These are phyloP conservation scores for Athelia psychrophila DNA, from an alignment of 1,284 basidiomycete species.

Conservation along the genomic window DNA sequence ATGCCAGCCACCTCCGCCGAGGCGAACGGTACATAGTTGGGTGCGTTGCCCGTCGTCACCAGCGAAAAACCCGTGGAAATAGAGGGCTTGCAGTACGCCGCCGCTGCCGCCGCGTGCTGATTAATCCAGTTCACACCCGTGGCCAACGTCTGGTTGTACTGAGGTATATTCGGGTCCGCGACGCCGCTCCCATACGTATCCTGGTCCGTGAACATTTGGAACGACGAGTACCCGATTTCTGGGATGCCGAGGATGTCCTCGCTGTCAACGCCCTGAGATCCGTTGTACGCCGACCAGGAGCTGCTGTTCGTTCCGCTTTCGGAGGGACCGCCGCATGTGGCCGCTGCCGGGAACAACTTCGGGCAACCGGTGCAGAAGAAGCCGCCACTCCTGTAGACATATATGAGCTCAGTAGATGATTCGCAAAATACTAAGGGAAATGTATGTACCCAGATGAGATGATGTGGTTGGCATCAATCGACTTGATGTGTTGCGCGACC, in stretches of 20 bases:
- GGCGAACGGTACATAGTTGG: slow-evolving; percentile 55
- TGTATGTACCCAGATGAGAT: slow-evolving; percentile 55
- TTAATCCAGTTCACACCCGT: slow-evolving; percentile 54
- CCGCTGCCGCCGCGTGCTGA: slow-evolving; percentile 39
- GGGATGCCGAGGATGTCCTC: slow-evolving; percentile 61
- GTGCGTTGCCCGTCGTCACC: slow-evolving; percentile 51
- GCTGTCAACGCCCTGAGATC: slow-evolving; percentile 60
- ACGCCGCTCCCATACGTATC: slow-evolving; percentile 42
- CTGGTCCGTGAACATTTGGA: slow-evolving; percentile 70
- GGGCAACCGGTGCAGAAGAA: slow-evolving; percentile 55
- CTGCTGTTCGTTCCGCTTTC: slow-evolving; percentile 26
- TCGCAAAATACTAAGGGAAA: too few species aligned
- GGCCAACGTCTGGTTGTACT: slow-evolving; percentile 51
- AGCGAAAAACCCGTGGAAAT: slow-evolving; percentile 57
- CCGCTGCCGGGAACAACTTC: slow-evolving; percentile 46
- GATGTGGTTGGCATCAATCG: slow-evolving; percentile 61
- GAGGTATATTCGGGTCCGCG: slow-evolving; percentile 39
- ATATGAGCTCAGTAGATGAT: too few species aligned
- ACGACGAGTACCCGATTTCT: slow-evolving; percentile 51
- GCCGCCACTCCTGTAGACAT: slow-evolving; percentile 45
- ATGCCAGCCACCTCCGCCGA: slow-evolving; percentile 5
- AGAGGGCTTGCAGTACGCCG: slow-evolving; percentile 56
- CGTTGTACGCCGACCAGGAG: slow-evolving; percentile 48
- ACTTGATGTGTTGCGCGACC: slow-evolving; percentile 41
- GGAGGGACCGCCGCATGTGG: slow-evolving; percentile 24